A percentile compares a stretch with the other conserved stretches of the same genome.
These are phyloP conservation scores for Leccinum rimulosum DNA, from an alignment of 768 basidiomycete species.

Conservation along the genomic window DNA sequence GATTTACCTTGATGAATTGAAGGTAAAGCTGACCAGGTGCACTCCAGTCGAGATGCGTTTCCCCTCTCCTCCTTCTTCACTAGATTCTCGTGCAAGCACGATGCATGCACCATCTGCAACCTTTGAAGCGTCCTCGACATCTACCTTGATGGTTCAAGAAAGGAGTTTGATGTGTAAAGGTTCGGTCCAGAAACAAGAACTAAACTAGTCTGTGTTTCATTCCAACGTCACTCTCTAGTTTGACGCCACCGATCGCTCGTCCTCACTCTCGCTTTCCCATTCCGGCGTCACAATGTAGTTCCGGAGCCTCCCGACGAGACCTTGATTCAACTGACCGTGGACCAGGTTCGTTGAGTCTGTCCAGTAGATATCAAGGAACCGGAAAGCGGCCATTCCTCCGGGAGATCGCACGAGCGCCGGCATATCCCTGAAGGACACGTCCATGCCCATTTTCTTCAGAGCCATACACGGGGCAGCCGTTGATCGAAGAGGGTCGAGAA, in stretches of 20 bases:
- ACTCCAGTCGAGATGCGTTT: slow-evolving; percentile 10
- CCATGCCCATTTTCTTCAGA: slow-evolving; percentile 27
- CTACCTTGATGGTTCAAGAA: too few species aligned
- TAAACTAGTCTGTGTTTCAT: slow-evolving; percentile 55
- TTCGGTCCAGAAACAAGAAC: slow-evolving; percentile 1
- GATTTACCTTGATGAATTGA: slow-evolving; percentile 21
- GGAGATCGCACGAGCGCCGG: slow-evolving; percentile 69
- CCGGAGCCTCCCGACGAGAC: slow-evolving; percentile 20
- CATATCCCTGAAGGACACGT: slow-evolving; percentile 60
- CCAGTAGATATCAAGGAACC: slow-evolving; percentile 55
- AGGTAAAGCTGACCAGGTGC: slow-evolving; percentile 10
- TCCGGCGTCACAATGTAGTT: slow-evolving; percentile 19
- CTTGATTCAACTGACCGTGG: slow-evolving; percentile 27
- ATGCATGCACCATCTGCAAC: slow-evolving; percentile 89
- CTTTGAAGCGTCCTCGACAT: slow-evolving; percentile 78
- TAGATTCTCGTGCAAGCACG: slow-evolving; percentile 68
- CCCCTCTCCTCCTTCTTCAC: slow-evolving; percentile 50
- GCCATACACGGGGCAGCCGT: slow-evolving; percentile 13
- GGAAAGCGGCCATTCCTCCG: slow-evolving; percentile 70
- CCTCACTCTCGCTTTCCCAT: slow-evolving; percentile 39
- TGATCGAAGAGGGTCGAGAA: slow-evolving; percentile 13
- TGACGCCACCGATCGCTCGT: slow-evolving; percentile 23
- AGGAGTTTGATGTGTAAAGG: too few species aligned
- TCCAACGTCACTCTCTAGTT: slow-evolving; percentile 39
- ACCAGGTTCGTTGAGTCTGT: slow-evolving; percentile 33